These are phyloP conservation scores for Solioccasus polychromus DNA, from an alignment of 768 basidiomycete genomes.

Conservation along the genomic window DNA sequence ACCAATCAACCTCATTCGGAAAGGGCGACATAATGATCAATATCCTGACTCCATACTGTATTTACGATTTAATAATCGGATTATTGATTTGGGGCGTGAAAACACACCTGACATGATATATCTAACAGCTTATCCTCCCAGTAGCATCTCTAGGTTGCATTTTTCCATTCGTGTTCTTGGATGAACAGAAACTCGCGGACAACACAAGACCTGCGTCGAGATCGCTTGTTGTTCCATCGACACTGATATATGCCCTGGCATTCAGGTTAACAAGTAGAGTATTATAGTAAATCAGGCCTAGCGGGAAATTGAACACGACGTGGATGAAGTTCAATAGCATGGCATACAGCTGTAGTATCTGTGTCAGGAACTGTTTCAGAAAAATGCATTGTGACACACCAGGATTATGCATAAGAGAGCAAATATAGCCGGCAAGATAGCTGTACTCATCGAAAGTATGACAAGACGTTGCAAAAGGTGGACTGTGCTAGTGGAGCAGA, in stretches of 20 bases:
- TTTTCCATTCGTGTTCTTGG: too few species aligned
- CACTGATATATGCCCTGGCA: conserved; percentile 4
- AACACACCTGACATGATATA: too few species aligned
- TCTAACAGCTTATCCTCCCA: too few species aligned
- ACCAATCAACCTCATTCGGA: too few species aligned
- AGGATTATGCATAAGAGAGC: conserved; percentile 43
- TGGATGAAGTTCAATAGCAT: not conserved
- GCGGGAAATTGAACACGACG: not conserved
- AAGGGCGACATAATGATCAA: too few species aligned
- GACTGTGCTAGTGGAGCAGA: conserved; percentile 4
- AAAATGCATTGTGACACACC: conserved; percentile 36
- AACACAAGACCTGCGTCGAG: too few species aligned
- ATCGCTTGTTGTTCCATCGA: not conserved
- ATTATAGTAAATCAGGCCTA: conserved; percentile 13
- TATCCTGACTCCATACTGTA: too few species aligned
- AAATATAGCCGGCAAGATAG: conserved; percentile 49
- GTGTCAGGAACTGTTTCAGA: too few species aligned
- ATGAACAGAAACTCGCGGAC: too few species aligned
- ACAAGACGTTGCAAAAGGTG: conserved; percentile 8
- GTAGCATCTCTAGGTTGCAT: too few species aligned
- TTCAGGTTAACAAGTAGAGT: conserved; percentile 18
- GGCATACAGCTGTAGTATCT: not conserved
- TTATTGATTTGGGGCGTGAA: too few species aligned
- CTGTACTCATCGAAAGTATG: conserved; percentile 11
- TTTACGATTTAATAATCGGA: too few species aligned